phyloP scores from a whole-genome alignment of 352 stramenopile genomes.

The Phytophthora melonis region DNA sequence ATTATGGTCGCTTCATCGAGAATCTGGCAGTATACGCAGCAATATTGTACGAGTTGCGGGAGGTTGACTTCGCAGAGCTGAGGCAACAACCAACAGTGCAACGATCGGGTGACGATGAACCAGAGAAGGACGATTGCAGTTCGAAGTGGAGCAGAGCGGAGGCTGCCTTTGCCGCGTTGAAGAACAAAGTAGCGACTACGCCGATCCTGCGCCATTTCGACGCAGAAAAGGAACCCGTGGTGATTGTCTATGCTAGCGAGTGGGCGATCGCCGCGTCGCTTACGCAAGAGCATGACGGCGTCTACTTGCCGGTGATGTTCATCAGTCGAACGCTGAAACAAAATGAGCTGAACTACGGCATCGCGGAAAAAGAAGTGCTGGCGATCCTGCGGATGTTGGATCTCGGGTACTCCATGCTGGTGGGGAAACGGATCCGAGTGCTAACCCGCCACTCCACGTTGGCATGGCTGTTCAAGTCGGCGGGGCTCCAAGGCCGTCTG shows the following conservation, averaged over 20 bases:
- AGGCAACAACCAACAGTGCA: background rate
- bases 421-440: background rate
- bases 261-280: background rate
- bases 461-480: slow-evolving; percentile 3
- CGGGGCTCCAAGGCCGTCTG: background rate
- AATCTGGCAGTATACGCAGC: background rate
- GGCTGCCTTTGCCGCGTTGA: background rate
- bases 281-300: background rate
- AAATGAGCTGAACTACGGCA: background rate
- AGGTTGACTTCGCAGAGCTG: background rate
- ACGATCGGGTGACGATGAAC: no score
- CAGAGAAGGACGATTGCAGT: no score
- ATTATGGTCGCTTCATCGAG: background rate
- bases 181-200: background rate
- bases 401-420: background rate
- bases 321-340: background rate
- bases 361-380: background rate
- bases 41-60: background rate
- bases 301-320: background rate
- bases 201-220: background rate
- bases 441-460: background rate
- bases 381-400: background rate
- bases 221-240: background rate
- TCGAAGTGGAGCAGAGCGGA: no score
- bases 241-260: background rate